These are phyloP conservation scores for Dothistroma pini DNA, from an alignment of 2,329 filamentous ascomycete species.

Conservation along the genomic window DNA sequence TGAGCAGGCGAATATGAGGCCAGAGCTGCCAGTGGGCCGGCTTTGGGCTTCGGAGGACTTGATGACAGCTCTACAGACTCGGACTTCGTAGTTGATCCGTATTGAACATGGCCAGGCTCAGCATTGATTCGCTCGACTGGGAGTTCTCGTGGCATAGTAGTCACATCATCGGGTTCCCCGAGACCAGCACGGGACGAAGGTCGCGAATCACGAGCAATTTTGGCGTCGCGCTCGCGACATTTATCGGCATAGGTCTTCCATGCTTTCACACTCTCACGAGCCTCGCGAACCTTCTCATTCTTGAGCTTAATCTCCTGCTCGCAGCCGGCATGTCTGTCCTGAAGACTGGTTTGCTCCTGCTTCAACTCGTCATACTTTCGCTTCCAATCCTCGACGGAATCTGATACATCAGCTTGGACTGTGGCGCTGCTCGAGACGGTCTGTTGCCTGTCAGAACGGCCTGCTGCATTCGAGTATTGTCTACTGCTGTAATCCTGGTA, in stretches of 20 bases:
- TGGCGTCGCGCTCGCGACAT: background rate
- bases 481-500: background rate
- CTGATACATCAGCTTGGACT: background rate
- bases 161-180: background rate
- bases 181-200: background rate
- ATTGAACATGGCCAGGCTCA: background rate
- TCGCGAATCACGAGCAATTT: background rate
- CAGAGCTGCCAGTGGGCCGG: background rate
- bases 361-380: conserved; percentile 28
- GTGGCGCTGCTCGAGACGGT: background rate
- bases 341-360: conserved; percentile 34
- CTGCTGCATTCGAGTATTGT: background rate
- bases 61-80: background rate
- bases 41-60: conserved; percentile 1
- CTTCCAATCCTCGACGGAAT: background rate
- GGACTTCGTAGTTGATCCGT: background rate
- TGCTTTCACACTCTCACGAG: conserved; percentile 38
- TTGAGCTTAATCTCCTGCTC: conserved; percentile 22
- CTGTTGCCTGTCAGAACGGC: background rate
- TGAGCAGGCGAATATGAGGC: background rate
- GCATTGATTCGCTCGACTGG: background rate
- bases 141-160: background rate
- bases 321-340: conserved; percentile 23
- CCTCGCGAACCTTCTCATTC: conserved; percentile 29
- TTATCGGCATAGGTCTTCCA: conserved; percentile 27